A percentile compares a stretch with the other conserved stretches of the same genome.
phyloP scores from a whole-genome alignment of 768 basidiomycete genomes.

The Porphyrellus cyaneotinctus region DNA sequence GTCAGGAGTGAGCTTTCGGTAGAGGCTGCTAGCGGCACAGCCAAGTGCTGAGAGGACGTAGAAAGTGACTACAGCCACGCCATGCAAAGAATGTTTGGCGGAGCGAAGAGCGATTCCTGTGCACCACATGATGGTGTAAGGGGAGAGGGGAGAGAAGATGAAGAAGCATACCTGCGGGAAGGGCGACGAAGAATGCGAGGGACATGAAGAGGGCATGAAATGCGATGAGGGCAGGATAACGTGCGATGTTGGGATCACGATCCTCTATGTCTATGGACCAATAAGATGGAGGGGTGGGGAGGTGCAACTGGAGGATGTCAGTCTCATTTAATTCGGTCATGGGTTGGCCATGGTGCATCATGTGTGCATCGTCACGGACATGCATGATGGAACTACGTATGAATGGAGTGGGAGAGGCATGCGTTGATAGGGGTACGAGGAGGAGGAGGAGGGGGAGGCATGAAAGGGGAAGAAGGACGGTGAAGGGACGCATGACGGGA shows the following conservation, averaged over 20 bases:
- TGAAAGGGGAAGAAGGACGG: background rate
- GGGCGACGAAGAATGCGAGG: constrained; percentile 75
- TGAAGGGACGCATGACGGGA: constrained; percentile 8
- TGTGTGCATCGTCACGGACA: constrained; percentile 36
- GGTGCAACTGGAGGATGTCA: constrained; percentile 58
- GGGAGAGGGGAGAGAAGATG: background rate
- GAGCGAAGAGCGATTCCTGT: constrained; percentile 79
- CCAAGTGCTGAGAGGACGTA: constrained; percentile 60
- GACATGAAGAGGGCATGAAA: constrained; percentile 72
- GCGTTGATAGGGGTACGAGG: constrained; percentile 13
- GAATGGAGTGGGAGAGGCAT: constrained; percentile 18
- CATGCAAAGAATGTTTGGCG: constrained; percentile 64
- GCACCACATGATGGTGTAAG: background rate
- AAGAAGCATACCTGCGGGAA: constrained; percentile 66
- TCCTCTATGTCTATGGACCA: constrained; percentile 75
- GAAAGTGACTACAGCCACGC: constrained; percentile 57
- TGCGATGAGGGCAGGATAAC: constrained; percentile 68
- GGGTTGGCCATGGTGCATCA: constrained; percentile 46
- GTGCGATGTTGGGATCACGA: constrained; percentile 37
- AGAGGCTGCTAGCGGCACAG: constrained; percentile 62
- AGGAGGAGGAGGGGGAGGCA: constrained; percentile 10
- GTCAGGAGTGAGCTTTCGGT: constrained; percentile 76
- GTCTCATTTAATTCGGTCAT: constrained; percentile 73
- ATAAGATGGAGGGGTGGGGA: constrained; percentile 75
- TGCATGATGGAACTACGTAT: background rate